Base-by-base conservation (phyloP, 1,139 yeast genomes). In the Geotrichum klebahnii region DNA sequence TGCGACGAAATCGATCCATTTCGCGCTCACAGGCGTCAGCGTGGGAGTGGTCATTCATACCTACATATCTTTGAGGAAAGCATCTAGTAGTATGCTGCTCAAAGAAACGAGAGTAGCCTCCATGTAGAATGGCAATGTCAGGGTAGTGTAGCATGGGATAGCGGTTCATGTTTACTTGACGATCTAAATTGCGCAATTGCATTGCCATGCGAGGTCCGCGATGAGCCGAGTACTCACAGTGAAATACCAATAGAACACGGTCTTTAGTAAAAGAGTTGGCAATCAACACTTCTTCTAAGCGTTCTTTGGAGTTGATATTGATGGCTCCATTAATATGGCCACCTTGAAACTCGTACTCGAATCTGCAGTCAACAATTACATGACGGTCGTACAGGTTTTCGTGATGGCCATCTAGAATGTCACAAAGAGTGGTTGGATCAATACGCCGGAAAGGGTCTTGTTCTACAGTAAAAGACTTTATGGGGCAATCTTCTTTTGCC, bases 201-300 rank as follows among this genome's bases (percentile, higher is more conserved):
- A 82, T 74, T 0, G 97, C 97, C 84, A 92, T 81, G 46, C 85
- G 74, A 2, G 98, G 98, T 9, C 97, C 96, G 53, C 98, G 76
- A 65, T 84, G 88, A 1, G 95, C 80, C 46, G 95, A 84, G 65
- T 88, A 90, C 67, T 92, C 98, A 69, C 98, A 92, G 67, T 92
- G 97, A 70, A 92, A 90, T 12, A 94, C 75, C 17, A 90, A 67
- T 51, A 92, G 68, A 19, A 69, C 67, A 45, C 75, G 70, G 49
- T 67, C 64, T 46, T 63, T 56, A 32, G 51, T 57, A 22, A 48
- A 47, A 34, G 53, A n/a, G n/a, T n/a, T 52, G 23, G 50, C 46
- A 33, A 70, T 56, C 44, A 72, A 59, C 26, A 54, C 55, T 31
- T 74, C 69, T 61, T 85, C 92, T 46, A 92, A 70, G 46, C 79